Evolutionary conservation across 177 flowering plant species (phyloP), one percentile per base, ranked within the genome.

Genomic region (Vitis hybrid): DNA sequence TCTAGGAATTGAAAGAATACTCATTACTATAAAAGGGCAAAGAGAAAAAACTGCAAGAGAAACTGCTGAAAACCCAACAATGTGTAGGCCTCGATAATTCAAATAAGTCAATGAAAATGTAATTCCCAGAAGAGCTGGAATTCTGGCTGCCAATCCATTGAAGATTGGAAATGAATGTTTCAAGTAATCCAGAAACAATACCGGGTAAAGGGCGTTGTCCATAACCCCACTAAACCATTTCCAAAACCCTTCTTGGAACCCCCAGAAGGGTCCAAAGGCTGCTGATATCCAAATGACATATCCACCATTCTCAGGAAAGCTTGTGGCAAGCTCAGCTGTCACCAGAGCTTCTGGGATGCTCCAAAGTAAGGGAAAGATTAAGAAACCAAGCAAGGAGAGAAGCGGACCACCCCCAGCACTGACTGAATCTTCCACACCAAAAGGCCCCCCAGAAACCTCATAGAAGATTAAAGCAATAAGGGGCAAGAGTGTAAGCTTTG

Each of bases 211-310:
- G 3, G 97, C 97, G 74, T 93, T 93, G 66, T 91, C 97, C 87
- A 93, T 86, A 60, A 89, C 97, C 55, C 98, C 98, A 74, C 98
- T 92, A 58, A 91, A 85, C 97, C 97, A 93, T 69, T 93, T 93
- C 95, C 95, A 89, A 24, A 87, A 85, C 24, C 97, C 98, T 79
- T 90, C 92, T 64, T 91, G 97, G 75, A 91, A 93, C 0, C 98
- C 98, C 98, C 97, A 93, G 61, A 91, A 91, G 30, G 94, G 91
- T 49, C 91, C 94, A 73, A 93, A 90, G 65, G 98, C 98, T 3
- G 95, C 76, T 40, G 93, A 88, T 4, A 93, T 84, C 97, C 97
- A 93, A 57, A 87, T 65, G 30, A 91, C 97, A 76, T 93, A 93
- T 12, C 98, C 97, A 12, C 97, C 98, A 74, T 93, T 90, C 66